A percentile compares a stretch with the other conserved stretches of the same genome.
Evolutionary conservation across 2,329 filamentous ascomycete species (phyloP).

Genomic region (Paecilomyces formosus): DNA sequence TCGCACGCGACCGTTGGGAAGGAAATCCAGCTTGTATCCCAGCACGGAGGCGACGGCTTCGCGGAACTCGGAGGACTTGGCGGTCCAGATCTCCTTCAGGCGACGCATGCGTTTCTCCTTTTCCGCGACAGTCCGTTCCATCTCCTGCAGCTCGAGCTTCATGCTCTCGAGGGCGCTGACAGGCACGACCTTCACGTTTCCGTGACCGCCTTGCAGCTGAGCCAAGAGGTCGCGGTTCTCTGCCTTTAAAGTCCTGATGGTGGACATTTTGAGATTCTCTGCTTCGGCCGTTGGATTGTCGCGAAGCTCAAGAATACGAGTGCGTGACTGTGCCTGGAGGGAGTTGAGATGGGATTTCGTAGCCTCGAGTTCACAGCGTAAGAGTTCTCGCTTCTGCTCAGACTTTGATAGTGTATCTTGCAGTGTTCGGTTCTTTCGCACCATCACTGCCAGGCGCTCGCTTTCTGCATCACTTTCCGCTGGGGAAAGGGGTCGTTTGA

Average conservation of each 20-base stretch:
- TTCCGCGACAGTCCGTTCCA: conserved; percentile 59
- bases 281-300: conserved; percentile 86
- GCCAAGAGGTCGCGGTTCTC: conserved; percentile 80
- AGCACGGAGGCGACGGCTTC: conserved; percentile 88
- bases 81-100: conserved; percentile 85
- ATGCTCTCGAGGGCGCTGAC: conserved; percentile 67
- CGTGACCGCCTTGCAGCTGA: conserved; percentile 52
- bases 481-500: conserved; percentile 58
- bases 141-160: conserved; percentile 66
- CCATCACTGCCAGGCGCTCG: conserved; percentile 71
- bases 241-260: conserved; percentile 65
- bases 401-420: conserved; percentile 68
- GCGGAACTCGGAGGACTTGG: conserved; percentile 89
- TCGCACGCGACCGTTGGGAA: conserved; percentile 93
- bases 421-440: conserved; percentile 79
- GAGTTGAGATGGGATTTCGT: conserved; percentile 64
- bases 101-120: conserved; percentile 75
- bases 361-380: conserved; percentile 69
- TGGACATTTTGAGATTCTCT: conserved; percentile 76
- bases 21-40: conserved; percentile 91
- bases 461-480: conserved; percentile 48
- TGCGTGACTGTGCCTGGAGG: conserved; percentile 61
- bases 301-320: conserved; percentile 75
- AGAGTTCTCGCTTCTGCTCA: conserved; percentile 61
- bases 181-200: conserved; percentile 59